phyloP scores from a whole-genome alignment of 2,329 filamentous ascomycete genomes.

The Aspergillus flavus region DNA sequence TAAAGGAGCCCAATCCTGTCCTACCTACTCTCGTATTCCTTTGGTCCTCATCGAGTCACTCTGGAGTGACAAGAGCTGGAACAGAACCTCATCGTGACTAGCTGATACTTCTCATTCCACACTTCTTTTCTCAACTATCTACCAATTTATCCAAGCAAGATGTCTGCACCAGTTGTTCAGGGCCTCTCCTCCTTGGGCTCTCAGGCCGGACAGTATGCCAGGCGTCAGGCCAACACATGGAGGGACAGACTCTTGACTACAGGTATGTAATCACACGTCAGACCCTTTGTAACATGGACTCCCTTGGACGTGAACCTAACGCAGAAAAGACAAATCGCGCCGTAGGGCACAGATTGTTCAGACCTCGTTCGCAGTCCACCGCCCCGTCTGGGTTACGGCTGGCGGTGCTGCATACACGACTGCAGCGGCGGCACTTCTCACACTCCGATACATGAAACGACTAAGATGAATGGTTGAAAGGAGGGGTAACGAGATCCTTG shows the following conservation, averaged over 20 bases:
- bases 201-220: conserved; percentile 18
- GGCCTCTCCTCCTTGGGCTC: conserved; percentile 22
- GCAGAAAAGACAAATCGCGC: conserved; percentile 27
- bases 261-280: conserved; percentile 15
- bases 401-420: conserved; percentile 35
- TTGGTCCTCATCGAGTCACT: neutral
- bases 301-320: neutral
- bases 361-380: conserved; percentile 35
- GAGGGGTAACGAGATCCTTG: neutral
- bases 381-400: conserved; percentile 37
- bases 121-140: neutral
- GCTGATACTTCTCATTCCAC: neutral
- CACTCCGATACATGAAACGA: conserved; percentile 33
- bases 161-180: conserved; percentile 26
- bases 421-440: conserved; percentile 34
- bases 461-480: conserved; percentile 14
- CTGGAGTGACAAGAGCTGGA: neutral
- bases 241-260: conserved; percentile 23
- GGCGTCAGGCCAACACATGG: conserved; percentile 21
- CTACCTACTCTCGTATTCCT: conserved; percentile 1
- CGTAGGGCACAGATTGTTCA: conserved; percentile 30
- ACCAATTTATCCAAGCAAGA: conserved; percentile 12
- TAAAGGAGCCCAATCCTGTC: neutral
- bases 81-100: neutral
- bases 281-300: no score